Conservation (phyloP, 2,329 filamentous ascomycete genomes). For the Penicillium hordei region DNA sequence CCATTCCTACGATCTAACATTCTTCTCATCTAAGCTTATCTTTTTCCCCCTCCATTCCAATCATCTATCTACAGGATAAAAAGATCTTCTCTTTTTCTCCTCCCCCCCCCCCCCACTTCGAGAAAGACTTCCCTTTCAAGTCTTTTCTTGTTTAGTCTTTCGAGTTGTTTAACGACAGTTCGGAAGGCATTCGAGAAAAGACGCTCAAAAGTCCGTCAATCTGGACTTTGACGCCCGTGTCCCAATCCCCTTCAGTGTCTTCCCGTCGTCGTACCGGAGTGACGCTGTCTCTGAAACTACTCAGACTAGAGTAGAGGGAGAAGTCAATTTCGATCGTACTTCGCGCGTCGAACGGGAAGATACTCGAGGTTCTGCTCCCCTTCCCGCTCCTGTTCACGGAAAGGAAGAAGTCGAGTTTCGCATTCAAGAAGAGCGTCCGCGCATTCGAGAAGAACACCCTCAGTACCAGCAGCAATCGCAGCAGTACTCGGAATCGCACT, state of each 20-base stretch:
- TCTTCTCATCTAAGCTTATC: constrained; percentile 15
- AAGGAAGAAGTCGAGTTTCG: constrained; percentile 87
- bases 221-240: constrained; percentile 99
- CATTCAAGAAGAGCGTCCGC: constrained; percentile 53
- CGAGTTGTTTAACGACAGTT: constrained; percentile 48
- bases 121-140: constrained; percentile 43
- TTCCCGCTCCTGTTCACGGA: constrained; percentile 62
- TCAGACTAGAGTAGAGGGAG: constrained; percentile 82
- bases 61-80: constrained; percentile 16
- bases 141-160: constrained; percentile 52
- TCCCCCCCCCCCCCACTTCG: constrained; percentile 17
- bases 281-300: constrained; percentile 66
- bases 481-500: constrained; percentile 1
- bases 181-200: constrained; percentile 66
- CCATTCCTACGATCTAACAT: constrained; percentile 23
- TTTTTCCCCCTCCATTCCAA: constrained; percentile 22
- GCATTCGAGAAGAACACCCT: constrained; percentile 22
- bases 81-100: constrained; percentile 16
- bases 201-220: constrained; percentile 77
- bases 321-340: constrained; percentile 72
- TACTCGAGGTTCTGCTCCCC: constrained; percentile 70
- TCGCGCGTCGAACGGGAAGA: constrained; percentile 97
- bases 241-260: constrained; percentile 99
- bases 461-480: constrained; percentile 14
- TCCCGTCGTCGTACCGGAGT: constrained; percentile 94